Evolutionary conservation across 805 yeast species (phyloP), one percentile per base, ranked within the genome.

Genomic region (Starmerella riodocensis): DNA sequence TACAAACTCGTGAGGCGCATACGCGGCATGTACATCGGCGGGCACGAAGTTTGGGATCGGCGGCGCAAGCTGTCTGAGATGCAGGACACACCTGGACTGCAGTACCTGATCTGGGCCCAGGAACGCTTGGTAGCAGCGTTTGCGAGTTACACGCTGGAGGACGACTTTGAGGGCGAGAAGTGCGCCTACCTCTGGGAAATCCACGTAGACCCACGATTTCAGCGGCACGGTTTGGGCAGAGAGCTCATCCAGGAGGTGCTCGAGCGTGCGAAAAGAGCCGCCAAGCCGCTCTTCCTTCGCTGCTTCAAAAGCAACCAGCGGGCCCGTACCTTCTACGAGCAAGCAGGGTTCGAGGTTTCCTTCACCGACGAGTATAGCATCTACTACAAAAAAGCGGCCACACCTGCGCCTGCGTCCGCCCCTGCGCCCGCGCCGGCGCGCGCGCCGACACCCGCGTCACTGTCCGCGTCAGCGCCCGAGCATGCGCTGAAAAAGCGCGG

Each of bases 381-480:
- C 24, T 35, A 30, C 14, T 31, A 36, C 36, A 51, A 40, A 80
- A 62, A 47, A 82, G 73, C 57, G 79, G 66, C 70, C 6, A 14
- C 12, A 14, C n/a, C n/a, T n/a, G n/a, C n/a, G n/a, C n/a, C n/a
- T n/a, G n/a, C n/a, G n/a, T n/a, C n/a, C n/a, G n/a, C n/a, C n/a
- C n/a, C n/a, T n/a, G n/a, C n/a, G n/a, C n/a, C n/a, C n/a, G n/a
- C n/a, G n/a, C n/a, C n/a, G n/a, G n/a, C n/a, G n/a, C n/a, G n/a
- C n/a, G n/a, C n/a, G n/a, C n/a, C n/a, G n/a, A n/a, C n/a, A n/a
- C n/a, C n/a, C n/a, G n/a, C n/a, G n/a, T n/a, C n/a, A n/a, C n/a
- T n/a, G n/a, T n/a, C n/a, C n/a, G n/a, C n/a, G n/a, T n/a, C n/a
- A n/a, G n/a, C n/a, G n/a, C n/a, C n/a, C n/a, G n/a, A n/a, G n/a